Percentiles rank a stretch among this genome's conserved stretches.
Conservation (phyloP, 2,329 filamentous ascomycete genomes). For the Aspergillus texensis region DNA sequence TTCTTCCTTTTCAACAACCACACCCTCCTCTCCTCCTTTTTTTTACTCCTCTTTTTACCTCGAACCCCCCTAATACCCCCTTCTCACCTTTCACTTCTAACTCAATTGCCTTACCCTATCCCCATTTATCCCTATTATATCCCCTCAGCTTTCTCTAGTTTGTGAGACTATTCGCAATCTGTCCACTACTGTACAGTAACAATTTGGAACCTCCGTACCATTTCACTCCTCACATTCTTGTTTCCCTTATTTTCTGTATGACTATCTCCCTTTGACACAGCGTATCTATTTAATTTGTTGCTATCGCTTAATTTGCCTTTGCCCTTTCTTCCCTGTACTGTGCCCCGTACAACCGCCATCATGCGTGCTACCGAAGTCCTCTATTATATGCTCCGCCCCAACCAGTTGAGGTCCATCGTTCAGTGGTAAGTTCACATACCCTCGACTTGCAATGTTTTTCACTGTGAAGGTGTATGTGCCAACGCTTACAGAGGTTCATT, state of each 20-base stretch:
- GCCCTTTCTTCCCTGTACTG: slow-evolving; percentile 16
- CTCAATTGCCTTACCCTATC: background rate
- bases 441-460: background rate
- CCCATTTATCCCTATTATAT: background rate
- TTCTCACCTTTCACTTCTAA: background rate
- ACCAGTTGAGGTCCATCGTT: slow-evolving; percentile 77
- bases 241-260: slow-evolving; percentile 16
- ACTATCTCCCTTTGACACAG: slow-evolving; percentile 12
- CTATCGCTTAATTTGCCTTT: slow-evolving; percentile 21
- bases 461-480: slow-evolving; percentile 11
- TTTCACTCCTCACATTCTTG: slow-evolving; percentile 3
- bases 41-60: background rate
- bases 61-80: background rate
- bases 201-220: background rate
- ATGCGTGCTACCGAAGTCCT: slow-evolving; percentile 55
- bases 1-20: slow-evolving; percentile 1
- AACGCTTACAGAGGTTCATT: slow-evolving; percentile 14
- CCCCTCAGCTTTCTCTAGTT: background rate
- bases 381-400: slow-evolving; percentile 76
- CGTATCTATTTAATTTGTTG: slow-evolving; percentile 19
- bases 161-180: background rate
- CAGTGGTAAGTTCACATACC: slow-evolving; percentile 69
- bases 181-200: slow-evolving; percentile 2
- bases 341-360: slow-evolving; percentile 12
- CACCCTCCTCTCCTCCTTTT: slow-evolving; percentile 7